Evolutionary conservation across 495 filamentous ascomycete genomes (phyloP).

Genomic region (Clohesyomyces aquaticus): DNA sequence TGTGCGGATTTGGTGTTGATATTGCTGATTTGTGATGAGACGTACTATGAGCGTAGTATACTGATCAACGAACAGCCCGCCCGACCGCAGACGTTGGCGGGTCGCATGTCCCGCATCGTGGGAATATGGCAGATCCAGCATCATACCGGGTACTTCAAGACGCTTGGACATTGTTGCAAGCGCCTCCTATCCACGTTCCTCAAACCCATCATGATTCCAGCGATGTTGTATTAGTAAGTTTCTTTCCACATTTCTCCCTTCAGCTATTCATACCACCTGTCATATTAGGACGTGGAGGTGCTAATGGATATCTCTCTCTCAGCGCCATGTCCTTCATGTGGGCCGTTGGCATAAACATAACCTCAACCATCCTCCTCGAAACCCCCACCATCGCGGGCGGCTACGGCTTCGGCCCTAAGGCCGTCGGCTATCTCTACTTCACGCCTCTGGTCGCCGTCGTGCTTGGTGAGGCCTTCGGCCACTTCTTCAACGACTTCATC

Average conservation of each 20-base stretch:
- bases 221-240: conserved; percentile 59
- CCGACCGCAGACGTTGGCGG: conserved; percentile 29
- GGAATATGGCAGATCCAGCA: conserved; percentile 69
- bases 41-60: conserved; percentile 61
- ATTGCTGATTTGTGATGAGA: conserved; percentile 61
- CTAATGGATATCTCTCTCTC: no score
- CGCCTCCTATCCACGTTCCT: conserved; percentile 51
- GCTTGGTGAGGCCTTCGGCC: conserved; percentile 59
- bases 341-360: conserved; percentile 66
- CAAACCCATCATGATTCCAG: conserved; percentile 57
- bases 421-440: conserved; percentile 66
- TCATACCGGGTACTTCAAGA: conserved; percentile 52
- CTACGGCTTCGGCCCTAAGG: conserved; percentile 59
- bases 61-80: conserved; percentile 52
- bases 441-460: conserved; percentile 58
- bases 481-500: conserved; percentile 63
- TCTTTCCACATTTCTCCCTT: neutral
- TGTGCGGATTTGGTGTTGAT: conserved; percentile 53
- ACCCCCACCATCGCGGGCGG: conserved; percentile 40
- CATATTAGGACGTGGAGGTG: no score
- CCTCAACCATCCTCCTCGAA: conserved; percentile 59
- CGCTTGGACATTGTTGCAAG: conserved; percentile 14
- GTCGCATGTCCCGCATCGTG: conserved; percentile 64
- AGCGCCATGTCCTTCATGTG: conserved; percentile 57
- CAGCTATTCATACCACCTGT: neutral